Evolutionary conservation across 176 grass and related monocot species (phyloP).

Genomic region (Rhynchospora tenuis): DNA sequence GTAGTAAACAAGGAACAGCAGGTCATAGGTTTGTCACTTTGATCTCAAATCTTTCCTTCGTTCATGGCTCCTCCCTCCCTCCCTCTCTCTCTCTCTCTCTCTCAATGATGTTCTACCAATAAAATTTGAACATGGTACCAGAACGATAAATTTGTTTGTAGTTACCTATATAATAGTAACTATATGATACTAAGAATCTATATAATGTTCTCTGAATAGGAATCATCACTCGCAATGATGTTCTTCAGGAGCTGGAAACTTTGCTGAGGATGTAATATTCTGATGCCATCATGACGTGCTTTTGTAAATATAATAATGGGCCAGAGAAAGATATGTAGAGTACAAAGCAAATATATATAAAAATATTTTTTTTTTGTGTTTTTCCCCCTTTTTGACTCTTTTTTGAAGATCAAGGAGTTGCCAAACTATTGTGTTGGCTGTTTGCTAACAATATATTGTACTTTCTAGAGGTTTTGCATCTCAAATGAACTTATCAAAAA

Average conservation of each 20-base stretch:
- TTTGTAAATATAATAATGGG: constrained; percentile 29
- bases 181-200: not conserved
- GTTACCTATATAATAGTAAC: not conserved
- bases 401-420: not conserved
- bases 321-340: not conserved
- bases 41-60: not conserved
- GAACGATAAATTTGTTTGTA: not conserved
- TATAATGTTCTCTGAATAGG: constrained; percentile 37
- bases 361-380: not conserved
- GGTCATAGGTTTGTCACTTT: constrained; percentile 54
- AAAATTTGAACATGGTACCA: not conserved
- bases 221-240: constrained; percentile 74
- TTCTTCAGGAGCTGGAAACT: constrained; percentile 62
- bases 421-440: not conserved
- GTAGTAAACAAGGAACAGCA: constrained; percentile 64
- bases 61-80: not conserved
- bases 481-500: not conserved
- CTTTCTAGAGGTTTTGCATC: not conserved
- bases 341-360: constrained; percentile 3
- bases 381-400: not conserved
- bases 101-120: too few relatives aligned
- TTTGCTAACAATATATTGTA: not conserved
- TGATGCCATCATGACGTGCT: not conserved
- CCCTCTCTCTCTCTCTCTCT: not conserved
- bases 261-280: constrained; percentile 40